Percentiles rank a stretch among this genome's conserved stretches.
Evolutionary conservation across 495 filamentous ascomycete species (phyloP).

Genomic region (Daldinia bambusicola): DNA sequence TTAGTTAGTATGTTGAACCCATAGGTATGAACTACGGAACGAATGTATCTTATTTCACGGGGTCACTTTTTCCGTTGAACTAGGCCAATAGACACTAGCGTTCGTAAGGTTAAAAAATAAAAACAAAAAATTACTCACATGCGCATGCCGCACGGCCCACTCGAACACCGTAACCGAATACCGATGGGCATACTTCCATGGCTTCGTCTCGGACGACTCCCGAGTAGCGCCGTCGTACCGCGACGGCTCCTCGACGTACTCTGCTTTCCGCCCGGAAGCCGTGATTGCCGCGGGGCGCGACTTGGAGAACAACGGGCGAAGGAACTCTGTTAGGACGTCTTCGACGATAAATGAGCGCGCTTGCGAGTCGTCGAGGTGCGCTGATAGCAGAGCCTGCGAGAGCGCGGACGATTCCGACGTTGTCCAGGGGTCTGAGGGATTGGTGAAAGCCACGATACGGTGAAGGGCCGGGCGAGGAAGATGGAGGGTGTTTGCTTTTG

Average conservation of each 20-base stretch:
- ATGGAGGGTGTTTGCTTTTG: constrained; percentile 1
- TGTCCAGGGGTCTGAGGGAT: constrained; percentile 65
- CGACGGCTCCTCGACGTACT: constrained; percentile 55
- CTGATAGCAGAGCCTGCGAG: constrained; percentile 50
- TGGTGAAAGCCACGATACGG: constrained; percentile 59
- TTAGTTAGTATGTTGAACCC: background rate
- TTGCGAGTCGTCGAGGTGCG: constrained; percentile 12
- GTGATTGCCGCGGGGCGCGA: constrained; percentile 70
- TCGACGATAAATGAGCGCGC: constrained; percentile 60
- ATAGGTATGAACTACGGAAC: background rate
- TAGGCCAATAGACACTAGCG: background rate
- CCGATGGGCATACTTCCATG: constrained; percentile 76
- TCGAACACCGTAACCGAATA: constrained; percentile 71
- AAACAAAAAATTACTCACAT: constrained; percentile 49
- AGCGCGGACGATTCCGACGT: constrained; percentile 55
- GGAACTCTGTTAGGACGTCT: constrained; percentile 60
- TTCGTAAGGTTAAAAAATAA: too few relatives aligned
- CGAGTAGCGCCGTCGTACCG: constrained; percentile 49
- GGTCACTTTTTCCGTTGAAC: too few relatives aligned
- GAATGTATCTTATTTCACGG: background rate
- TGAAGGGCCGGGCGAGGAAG: constrained; percentile 41
- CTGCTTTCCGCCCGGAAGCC: constrained; percentile 63
- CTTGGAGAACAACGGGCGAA: constrained; percentile 78
- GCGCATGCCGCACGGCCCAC: constrained; percentile 69
- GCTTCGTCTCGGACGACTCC: constrained; percentile 66